These are phyloP conservation scores for Hygrophorus russula DNA, from an alignment of 768 basidiomycete species.

Conservation along the genomic window DNA sequence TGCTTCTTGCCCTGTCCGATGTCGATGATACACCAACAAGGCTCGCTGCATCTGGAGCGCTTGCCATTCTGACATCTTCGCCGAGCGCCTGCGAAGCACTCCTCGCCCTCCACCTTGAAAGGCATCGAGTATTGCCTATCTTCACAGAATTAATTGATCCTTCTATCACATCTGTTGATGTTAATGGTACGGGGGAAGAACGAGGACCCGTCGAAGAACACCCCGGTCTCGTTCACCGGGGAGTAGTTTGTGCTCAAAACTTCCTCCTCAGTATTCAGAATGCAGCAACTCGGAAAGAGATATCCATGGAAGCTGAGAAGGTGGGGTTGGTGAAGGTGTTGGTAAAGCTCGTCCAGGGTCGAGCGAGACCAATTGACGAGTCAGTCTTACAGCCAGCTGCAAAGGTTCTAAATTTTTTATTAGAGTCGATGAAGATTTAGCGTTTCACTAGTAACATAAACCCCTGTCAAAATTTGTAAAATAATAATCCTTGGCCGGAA, in stretches of 20 bases:
- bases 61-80: slow-evolving; percentile 68
- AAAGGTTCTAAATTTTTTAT: slow-evolving; percentile 35
- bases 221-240: slow-evolving; percentile 66
- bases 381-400: slow-evolving; percentile 35
- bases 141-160: slow-evolving; percentile 62
- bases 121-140: slow-evolving; percentile 51
- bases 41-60: slow-evolving; percentile 82
- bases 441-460: not conserved
- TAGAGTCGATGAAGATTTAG: slow-evolving; percentile 3
- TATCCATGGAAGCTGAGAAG: slow-evolving; percentile 41
- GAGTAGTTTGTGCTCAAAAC: slow-evolving; percentile 63
- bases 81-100: slow-evolving; percentile 49
- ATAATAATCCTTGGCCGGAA: too few relatives aligned
- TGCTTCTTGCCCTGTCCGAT: slow-evolving; percentile 78
- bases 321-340: slow-evolving; percentile 46
- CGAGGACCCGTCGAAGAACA: slow-evolving; percentile 24
- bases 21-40: slow-evolving; percentile 79
- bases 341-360: slow-evolving; percentile 33
- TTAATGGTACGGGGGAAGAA: slow-evolving; percentile 25
- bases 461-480: too few relatives aligned
- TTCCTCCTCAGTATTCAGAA: slow-evolving; percentile 37
- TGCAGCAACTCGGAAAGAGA: slow-evolving; percentile 22
- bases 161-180: slow-evolving; percentile 18
- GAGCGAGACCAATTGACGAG: slow-evolving; percentile 16
- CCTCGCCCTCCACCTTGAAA: slow-evolving; percentile 53